phyloP scores from a whole-genome alignment of 371 early-diverging fungal genomes.

The Mucor piriformis region DNA sequence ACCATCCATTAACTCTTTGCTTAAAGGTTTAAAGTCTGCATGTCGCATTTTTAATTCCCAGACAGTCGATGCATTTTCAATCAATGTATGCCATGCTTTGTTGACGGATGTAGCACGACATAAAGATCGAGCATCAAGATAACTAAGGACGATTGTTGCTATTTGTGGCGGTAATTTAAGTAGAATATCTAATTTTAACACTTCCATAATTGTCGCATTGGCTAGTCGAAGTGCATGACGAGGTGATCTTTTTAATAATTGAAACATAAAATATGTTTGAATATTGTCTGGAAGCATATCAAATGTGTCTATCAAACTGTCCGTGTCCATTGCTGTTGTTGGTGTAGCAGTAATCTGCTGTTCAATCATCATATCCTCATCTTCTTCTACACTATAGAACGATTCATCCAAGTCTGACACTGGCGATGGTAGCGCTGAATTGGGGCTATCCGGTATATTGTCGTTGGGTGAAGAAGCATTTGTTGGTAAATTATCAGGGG shows the following conservation, averaged over 20 bases:
- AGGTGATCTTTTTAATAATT: slow-evolving; percentile 45
- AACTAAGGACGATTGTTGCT: slow-evolving; percentile 72
- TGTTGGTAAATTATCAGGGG: slow-evolving; percentile 13
- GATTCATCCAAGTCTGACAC: slow-evolving; percentile 25
- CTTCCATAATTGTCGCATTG: slow-evolving; percentile 77
- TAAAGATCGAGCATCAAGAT: slow-evolving; percentile 79
- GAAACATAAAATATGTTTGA: slow-evolving; percentile 45
- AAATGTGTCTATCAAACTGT: slow-evolving; percentile 35
- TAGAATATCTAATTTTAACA: slow-evolving; percentile 86
- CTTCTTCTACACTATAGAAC: neutral
- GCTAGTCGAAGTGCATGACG: slow-evolving; percentile 81
- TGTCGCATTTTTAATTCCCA: slow-evolving; percentile 62
- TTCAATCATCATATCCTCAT: neutral
- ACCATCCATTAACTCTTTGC: neutral
- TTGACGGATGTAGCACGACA: slow-evolving; percentile 83
- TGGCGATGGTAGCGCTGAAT: slow-evolving; percentile 41
- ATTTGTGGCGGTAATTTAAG: slow-evolving; percentile 78
- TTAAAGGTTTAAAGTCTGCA: slow-evolving; percentile 43
- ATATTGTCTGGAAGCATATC: slow-evolving; percentile 34
- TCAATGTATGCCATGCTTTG: slow-evolving; percentile 72
- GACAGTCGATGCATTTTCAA: slow-evolving; percentile 74
- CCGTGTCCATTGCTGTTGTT: slow-evolving; percentile 3
- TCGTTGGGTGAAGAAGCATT: slow-evolving; percentile 11
- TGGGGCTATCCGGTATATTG: slow-evolving; percentile 30
- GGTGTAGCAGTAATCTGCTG: neutral